phyloP scores from a whole-genome alignment of 2,329 filamentous ascomycete species.

The Ceratocystis eucalypticola region DNA sequence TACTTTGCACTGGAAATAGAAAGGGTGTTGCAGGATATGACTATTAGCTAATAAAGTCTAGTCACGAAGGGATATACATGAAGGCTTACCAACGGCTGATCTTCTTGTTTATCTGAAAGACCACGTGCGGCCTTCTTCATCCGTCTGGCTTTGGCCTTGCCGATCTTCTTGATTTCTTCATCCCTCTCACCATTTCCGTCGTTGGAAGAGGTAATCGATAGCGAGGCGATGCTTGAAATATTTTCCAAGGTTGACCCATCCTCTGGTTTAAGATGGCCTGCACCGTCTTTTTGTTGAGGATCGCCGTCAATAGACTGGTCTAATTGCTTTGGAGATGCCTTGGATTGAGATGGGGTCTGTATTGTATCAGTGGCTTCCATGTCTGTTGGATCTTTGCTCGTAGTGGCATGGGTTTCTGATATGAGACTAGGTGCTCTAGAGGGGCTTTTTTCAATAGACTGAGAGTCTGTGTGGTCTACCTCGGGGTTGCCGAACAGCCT shows the following conservation, averaged over 20 bases:
- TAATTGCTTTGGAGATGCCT: neutral
- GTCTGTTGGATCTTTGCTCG: neutral
- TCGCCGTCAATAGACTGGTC: neutral
- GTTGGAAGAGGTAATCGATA: neutral
- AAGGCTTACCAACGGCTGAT: constrained; percentile 27
- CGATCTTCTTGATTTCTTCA: constrained; percentile 8
- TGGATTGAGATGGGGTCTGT: neutral
- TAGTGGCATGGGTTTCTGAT: neutral
- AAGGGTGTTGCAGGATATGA: neutral
- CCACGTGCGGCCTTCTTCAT: constrained; percentile 23
- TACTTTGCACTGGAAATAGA: constrained; percentile 21
- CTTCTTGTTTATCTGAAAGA: constrained; percentile 26
- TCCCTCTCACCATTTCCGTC: neutral
- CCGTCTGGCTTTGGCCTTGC: constrained; percentile 17
- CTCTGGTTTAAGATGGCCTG: neutral
- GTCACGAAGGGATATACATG: constrained; percentile 2
- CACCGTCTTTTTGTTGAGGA: neutral
- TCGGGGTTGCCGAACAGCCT: constrained; percentile 24
- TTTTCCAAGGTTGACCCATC: too few species aligned
- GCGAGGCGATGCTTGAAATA: neutral
- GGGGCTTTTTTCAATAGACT: neutral
- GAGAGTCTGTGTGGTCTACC: neutral
- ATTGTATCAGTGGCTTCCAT: neutral
- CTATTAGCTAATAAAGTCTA: neutral
- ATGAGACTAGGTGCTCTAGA: neutral